These are phyloP conservation scores for Mallotus repandus DNA, from an alignment of 441 rosid genomes.

Conservation along the genomic window DNA sequence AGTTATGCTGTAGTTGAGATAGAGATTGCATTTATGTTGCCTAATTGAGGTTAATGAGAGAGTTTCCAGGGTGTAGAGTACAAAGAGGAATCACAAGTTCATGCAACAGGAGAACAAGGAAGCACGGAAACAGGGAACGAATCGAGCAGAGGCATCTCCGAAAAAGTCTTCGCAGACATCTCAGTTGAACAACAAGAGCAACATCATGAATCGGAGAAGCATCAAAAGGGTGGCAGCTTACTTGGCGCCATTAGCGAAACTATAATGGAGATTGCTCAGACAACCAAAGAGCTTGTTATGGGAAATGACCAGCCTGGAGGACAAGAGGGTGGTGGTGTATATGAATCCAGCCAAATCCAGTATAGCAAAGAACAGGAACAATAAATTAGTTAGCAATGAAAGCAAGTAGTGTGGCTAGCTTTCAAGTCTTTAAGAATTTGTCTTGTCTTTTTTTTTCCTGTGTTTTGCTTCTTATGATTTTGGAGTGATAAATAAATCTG, in stretches of 20 bases:
- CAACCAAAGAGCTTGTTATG: slow-evolving; percentile 50
- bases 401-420: neutral
- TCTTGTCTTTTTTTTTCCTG: neutral
- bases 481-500: neutral
- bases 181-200: neutral
- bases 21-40: neutral
- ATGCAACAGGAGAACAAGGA: slow-evolving; percentile 21
- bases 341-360: slow-evolving; percentile 1
- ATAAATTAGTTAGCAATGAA: neutral
- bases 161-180: neutral
- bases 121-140: slow-evolving; percentile 13
- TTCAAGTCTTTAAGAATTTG: neutral
- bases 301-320: slow-evolving; percentile 34
- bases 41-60: slow-evolving; percentile 24
- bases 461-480: neutral
- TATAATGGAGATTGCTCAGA: slow-evolving; percentile 63
- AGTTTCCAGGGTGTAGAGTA: slow-evolving; percentile 26
- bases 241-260: slow-evolving; percentile 71
- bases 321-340: neutral
- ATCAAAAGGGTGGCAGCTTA: slow-evolving; percentile 33
- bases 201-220: slow-evolving; percentile 3
- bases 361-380: neutral
- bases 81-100: slow-evolving; percentile 26
- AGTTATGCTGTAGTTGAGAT: neutral
- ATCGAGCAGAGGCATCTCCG: neutral